Conservation (phyloP, 805 yeast genomes). For the Metschnikowia continentalis region DNA sequence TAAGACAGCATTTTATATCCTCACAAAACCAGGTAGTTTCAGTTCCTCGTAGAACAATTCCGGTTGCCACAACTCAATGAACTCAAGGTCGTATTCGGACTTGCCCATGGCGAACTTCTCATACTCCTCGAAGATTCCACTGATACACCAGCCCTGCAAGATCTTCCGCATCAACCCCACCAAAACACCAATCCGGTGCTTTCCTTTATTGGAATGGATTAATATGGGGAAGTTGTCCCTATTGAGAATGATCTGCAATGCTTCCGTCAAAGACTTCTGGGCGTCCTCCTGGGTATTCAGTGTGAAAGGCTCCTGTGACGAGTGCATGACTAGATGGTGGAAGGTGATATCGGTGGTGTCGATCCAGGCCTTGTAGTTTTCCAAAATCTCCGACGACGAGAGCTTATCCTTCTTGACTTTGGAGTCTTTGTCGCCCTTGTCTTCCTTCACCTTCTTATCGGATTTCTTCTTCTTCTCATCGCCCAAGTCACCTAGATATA, state of each 20-base stretch:
- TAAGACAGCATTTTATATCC: slow-evolving; percentile 20
- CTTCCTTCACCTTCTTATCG: slow-evolving; percentile 7
- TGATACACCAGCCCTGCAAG: slow-evolving; percentile 88
- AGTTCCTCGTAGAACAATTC: slow-evolving; percentile 44
- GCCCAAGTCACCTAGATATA: slow-evolving; percentile 69
- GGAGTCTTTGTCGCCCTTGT: slow-evolving; percentile 10
- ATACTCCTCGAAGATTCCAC: slow-evolving; percentile 92
- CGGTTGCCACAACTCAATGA: slow-evolving; percentile 79
- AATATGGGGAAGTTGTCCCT: slow-evolving; percentile 78
- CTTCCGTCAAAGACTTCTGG: slow-evolving; percentile 47
- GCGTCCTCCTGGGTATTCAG: slow-evolving; percentile 41
- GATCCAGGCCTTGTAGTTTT: slow-evolving; percentile 70
- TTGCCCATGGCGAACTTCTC: slow-evolving; percentile 90
- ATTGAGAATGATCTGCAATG: slow-evolving; percentile 54
- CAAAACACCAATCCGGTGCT: slow-evolving; percentile 88
- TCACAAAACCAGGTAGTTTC: slow-evolving; percentile 62
- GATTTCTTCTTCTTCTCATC: slow-evolving; percentile 21
- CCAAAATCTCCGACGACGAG: slow-evolving; percentile 47
- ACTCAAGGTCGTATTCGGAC: slow-evolving; percentile 87
- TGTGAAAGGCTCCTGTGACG: slow-evolving; percentile 74
- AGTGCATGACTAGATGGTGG: slow-evolving; percentile 59
- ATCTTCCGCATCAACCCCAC: slow-evolving; percentile 87
- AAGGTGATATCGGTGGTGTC: slow-evolving; percentile 46
- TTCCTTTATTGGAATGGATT: slow-evolving; percentile 95
- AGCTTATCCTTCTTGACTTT: slow-evolving; percentile 37